A percentile compares a stretch with the other conserved stretches of the same genome.
These are phyloP conservation scores for Colletotrichum aenigma DNA, from an alignment of 2,329 filamentous ascomycete genomes.

Conservation along the genomic window DNA sequence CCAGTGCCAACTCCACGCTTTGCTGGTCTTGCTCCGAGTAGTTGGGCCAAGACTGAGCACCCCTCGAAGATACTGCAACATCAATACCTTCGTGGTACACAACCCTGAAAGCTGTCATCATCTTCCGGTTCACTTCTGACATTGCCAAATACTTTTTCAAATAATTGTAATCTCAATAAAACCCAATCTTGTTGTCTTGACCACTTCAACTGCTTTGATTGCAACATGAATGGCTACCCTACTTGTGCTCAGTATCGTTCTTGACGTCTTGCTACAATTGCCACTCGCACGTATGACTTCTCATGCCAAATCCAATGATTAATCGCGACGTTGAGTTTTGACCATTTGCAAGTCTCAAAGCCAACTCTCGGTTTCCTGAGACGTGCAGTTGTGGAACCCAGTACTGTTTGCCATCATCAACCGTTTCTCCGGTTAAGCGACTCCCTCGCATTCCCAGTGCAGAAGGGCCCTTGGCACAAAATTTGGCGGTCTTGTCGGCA, in stretches of 20 bases:
- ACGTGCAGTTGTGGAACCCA: background rate
- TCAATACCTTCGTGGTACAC: background rate
- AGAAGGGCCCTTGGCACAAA: background rate
- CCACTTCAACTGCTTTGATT: background rate
- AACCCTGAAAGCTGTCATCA: background rate
- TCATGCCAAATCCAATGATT: background rate
- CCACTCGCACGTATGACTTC: fast-evolving
- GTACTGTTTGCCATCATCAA: fast-evolving
- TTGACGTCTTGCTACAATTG: background rate
- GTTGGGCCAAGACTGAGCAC: background rate
- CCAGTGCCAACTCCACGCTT: background rate
- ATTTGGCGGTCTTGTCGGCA: background rate
- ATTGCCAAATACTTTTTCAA: background rate
- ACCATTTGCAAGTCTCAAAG: background rate
- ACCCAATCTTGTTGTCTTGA: background rate
- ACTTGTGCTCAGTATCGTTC: background rate
- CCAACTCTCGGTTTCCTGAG: background rate
- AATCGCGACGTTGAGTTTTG: background rate
- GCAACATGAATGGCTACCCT: background rate
- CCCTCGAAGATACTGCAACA: background rate
- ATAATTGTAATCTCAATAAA: background rate
- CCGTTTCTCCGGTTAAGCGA: background rate
- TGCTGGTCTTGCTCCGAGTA: background rate
- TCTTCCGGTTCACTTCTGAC: background rate
- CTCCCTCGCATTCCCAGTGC: fast-evolving